A percentile compares a stretch with the other conserved stretches of the same genome.
Evolutionary conservation across 768 basidiomycete genomes (phyloP).

Genomic region (Leucogyrophana mollusca): DNA sequence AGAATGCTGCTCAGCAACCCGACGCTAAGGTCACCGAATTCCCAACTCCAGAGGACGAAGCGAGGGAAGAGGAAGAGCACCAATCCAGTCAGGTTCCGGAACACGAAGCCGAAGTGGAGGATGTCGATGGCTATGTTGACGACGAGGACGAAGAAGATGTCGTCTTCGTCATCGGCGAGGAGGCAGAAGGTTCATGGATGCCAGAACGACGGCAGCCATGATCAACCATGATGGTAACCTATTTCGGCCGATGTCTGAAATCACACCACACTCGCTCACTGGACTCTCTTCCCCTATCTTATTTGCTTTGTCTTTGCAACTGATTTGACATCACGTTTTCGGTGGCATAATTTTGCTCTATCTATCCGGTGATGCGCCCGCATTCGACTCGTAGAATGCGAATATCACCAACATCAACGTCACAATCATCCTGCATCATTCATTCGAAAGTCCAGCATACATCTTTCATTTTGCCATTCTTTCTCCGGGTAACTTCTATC

Average conservation of each 20-base stretch:
- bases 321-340: too few species aligned
- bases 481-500: too few species aligned
- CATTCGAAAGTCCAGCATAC: too few species aligned
- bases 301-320: too few species aligned
- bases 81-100: constrained; percentile 15
- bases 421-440: too few species aligned
- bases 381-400: too few species aligned
- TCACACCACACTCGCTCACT: too few species aligned
- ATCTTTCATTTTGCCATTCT: too few species aligned
- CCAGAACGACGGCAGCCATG: constrained; percentile 22
- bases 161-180: constrained; percentile 66
- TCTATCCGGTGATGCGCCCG: too few species aligned
- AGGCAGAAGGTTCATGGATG: constrained; percentile 38
- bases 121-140: constrained; percentile 39
- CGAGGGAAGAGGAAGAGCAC: not conserved
- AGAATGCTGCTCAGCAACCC: constrained; percentile 40
- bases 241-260: not conserved
- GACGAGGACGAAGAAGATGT: constrained; percentile 76
- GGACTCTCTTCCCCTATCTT: too few species aligned
- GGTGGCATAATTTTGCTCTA: too few species aligned
- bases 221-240: constrained; percentile 6
- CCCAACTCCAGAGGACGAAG: not conserved
- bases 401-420: too few species aligned
- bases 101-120: constrained; percentile 32
- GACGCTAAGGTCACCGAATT: constrained; percentile 4